phyloP scores from a whole-genome alignment of 2,329 filamentous ascomycete genomes.

The Ascochyta lentis region DNA sequence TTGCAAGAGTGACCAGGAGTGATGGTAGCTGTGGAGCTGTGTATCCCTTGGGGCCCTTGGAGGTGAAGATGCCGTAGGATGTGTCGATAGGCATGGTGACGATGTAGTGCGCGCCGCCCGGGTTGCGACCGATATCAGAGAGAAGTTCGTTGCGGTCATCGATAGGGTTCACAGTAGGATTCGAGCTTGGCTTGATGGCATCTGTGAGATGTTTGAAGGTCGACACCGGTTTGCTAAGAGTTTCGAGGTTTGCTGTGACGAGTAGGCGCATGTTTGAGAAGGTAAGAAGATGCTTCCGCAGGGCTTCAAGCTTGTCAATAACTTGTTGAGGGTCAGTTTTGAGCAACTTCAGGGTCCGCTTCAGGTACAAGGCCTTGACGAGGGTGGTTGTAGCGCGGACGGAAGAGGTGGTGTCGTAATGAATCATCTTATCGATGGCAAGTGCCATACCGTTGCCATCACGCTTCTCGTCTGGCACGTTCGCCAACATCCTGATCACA shows the following conservation, averaged over 20 bases:
- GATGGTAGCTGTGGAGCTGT: constrained; percentile 80
- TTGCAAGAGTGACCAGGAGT: constrained; percentile 85
- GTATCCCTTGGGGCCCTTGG: constrained; percentile 76
- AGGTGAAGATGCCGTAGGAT: constrained; percentile 81
- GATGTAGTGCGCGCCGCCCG: constrained; percentile 78
- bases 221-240: constrained; percentile 75
- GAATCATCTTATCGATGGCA: constrained; percentile 75
- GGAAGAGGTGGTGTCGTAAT: constrained; percentile 78
- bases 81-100: constrained; percentile 94
- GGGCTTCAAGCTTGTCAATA: constrained; percentile 75
- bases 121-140: constrained; percentile 74
- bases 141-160: constrained; percentile 74
- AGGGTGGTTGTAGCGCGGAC: constrained; percentile 80
- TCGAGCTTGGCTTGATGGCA: constrained; percentile 56
- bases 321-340: constrained; percentile 77
- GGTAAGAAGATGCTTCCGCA: constrained; percentile 78
- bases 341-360: constrained; percentile 81
- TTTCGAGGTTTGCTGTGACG: constrained; percentile 80
- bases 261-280: constrained; percentile 86
- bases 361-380: constrained; percentile 86
- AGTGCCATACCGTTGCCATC: constrained; percentile 73
- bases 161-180: constrained; percentile 70
- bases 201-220: constrained; percentile 73
- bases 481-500: constrained; percentile 82
- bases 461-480: constrained; percentile 91